phyloP scores from a whole-genome alignment of 73 alveolate genomes.

The Durusdinium trenchii region DNA sequence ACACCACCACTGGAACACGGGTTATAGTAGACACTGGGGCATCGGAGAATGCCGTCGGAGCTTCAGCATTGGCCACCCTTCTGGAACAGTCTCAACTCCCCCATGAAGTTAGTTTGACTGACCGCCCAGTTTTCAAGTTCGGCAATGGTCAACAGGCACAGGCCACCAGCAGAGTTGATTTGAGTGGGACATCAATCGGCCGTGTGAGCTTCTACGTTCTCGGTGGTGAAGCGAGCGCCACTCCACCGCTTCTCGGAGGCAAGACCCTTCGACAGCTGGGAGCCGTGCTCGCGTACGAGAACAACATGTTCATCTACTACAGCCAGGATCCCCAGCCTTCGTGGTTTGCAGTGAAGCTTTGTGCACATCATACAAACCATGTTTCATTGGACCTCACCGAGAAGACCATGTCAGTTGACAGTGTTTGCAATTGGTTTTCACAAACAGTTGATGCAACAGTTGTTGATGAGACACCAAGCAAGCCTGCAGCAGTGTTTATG shows the following conservation, averaged over 20 bases:
- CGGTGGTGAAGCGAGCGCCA: neutral
- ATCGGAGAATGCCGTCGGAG: conserved; percentile 34
- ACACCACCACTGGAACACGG: neutral
- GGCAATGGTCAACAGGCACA: neutral
- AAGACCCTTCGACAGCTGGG: neutral
- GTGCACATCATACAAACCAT: neutral
- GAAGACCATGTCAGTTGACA: neutral
- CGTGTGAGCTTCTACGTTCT: conserved; percentile 8
- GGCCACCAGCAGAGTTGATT: neutral
- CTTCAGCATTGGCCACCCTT: neutral
- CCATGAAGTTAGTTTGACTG: neutral
- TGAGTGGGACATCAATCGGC: neutral
- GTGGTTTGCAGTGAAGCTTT: neutral
- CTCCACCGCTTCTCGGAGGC: neutral
- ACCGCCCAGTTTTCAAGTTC: neutral
- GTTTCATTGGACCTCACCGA: neutral
- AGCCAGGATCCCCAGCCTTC: neutral
- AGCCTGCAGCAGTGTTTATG: neutral
- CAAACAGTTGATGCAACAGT: neutral
- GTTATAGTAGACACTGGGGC: conserved; percentile 31
- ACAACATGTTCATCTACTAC: neutral
- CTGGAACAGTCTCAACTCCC: neutral
- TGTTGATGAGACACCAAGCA: neutral
- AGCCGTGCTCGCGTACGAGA: neutral
- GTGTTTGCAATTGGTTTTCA: neutral